Evolutionary conservation across 768 basidiomycete genomes (phyloP).

Genomic region (Boletus sensibilis): DNA sequence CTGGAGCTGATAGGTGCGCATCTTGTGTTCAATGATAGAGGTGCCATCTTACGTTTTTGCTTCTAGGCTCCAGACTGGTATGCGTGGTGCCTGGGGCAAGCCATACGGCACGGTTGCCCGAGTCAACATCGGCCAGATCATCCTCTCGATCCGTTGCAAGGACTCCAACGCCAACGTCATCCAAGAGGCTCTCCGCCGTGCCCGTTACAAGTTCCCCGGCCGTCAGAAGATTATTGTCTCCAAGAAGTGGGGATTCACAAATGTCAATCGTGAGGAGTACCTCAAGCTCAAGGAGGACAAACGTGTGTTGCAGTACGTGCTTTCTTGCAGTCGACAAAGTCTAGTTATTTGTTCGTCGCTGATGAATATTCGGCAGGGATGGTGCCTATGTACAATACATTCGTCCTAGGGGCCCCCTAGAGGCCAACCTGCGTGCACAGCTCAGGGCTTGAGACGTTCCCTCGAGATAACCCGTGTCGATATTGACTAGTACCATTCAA

Average conservation of each 20-base stretch:
- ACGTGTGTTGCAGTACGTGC: constrained; percentile 79
- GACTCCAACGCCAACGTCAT: constrained; percentile 84
- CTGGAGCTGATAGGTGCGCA: constrained; percentile 89
- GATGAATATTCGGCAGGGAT: constrained; percentile 43
- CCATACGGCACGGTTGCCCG: constrained; percentile 95
- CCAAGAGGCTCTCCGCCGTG: constrained; percentile 95
- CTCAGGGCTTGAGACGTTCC: constrained; percentile 57
- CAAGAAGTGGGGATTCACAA: constrained; percentile 99
- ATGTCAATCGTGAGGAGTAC: constrained; percentile 89
- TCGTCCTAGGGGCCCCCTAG: constrained; percentile 80
- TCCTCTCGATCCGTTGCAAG: constrained; percentile 89
- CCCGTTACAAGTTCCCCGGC: constrained; percentile 99
- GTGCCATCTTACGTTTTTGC: background rate
- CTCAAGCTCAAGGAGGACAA: constrained; percentile 85
- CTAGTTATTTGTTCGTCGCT: background rate
- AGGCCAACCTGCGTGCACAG: constrained; percentile 82
- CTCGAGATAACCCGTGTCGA: constrained; percentile 3
- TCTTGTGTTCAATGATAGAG: too few species aligned
- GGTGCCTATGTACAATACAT: constrained; percentile 96
- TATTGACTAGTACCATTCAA: constrained; percentile 15
- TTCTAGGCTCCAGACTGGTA: constrained; percentile 84
- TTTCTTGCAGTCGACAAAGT: background rate
- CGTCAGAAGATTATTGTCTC: constrained; percentile 96
- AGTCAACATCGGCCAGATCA: constrained; percentile 96
- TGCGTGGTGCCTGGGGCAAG: constrained; percentile 99